phyloP scores from a whole-genome alignment of 768 basidiomycete genomes.

The Exsudoporus frostii region DNA sequence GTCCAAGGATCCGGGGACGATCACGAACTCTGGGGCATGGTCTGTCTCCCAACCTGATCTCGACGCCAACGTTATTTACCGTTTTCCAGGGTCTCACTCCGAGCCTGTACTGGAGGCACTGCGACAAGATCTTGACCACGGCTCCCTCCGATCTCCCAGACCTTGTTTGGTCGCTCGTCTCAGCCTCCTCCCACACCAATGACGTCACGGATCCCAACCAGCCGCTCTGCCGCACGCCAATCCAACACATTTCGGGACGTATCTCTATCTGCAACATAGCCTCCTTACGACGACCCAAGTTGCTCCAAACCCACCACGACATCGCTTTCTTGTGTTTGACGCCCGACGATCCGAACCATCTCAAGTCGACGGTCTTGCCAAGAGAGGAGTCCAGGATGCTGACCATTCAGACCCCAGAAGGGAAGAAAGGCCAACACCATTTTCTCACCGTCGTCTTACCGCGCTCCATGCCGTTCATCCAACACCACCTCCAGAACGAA shows the following conservation, averaged over 20 bases:
- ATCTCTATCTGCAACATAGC: constrained; percentile 39
- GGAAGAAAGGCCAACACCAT: constrained; percentile 52
- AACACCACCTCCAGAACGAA: constrained; percentile 34
- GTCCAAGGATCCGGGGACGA: constrained; percentile 96
- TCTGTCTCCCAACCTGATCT: constrained; percentile 28
- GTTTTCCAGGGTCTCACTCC: constrained; percentile 69
- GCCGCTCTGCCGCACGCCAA: constrained; percentile 7
- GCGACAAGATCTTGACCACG: constrained; percentile 43
- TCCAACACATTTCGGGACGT: constrained; percentile 35
- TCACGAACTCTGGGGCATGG: constrained; percentile 87
- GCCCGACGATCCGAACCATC: neutral
- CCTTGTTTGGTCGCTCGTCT: constrained; percentile 20
- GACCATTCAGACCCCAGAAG: constrained; percentile 32
- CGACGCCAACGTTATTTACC: neutral
- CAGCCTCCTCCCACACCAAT: neutral
- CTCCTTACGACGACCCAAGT: constrained; percentile 19
- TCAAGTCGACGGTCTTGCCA: neutral
- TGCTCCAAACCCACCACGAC: neutral
- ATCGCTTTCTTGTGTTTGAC: constrained; percentile 19
- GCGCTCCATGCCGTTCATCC: constrained; percentile 45
- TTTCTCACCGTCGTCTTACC: constrained; percentile 52
- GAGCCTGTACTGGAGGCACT: constrained; percentile 63
- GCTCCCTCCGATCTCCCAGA: constrained; percentile 47
- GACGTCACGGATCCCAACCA: neutral
- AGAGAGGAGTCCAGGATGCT: constrained; percentile 7